A percentile compares a stretch with the other conserved stretches of the same genome.
Conservation (phyloP, 2,329 filamentous ascomycete genomes). For the Arthrinium puccinioides region DNA sequence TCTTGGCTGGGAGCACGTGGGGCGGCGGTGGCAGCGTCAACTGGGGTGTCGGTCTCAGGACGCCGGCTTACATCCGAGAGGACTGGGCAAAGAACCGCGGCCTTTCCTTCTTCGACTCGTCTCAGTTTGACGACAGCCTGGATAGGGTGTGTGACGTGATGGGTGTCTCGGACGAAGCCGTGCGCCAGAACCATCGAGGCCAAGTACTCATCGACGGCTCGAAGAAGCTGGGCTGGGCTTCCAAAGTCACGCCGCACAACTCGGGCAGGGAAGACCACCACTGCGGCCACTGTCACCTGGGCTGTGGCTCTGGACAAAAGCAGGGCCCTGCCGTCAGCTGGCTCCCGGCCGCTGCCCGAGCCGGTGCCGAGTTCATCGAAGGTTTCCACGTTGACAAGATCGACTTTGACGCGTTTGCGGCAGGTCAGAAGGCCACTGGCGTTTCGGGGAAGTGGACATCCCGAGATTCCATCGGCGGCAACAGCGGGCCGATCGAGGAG, state of each 20-base stretch:
- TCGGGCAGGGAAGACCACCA: slow-evolving; percentile 56
- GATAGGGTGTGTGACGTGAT: slow-evolving; percentile 37
- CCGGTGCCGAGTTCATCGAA: slow-evolving; percentile 62
- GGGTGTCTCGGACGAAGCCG: slow-evolving; percentile 28
- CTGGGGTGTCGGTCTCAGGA: slow-evolving; percentile 47
- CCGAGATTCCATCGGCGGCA: slow-evolving; percentile 51
- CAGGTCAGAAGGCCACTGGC: slow-evolving; percentile 9
- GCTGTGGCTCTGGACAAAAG: slow-evolving; percentile 50
- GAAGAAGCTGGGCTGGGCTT: slow-evolving; percentile 55
- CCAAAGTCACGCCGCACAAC: slow-evolving; percentile 61
- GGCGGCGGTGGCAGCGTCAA: slow-evolving; percentile 71
- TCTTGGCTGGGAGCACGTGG: slow-evolving; percentile 56
- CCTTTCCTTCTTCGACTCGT: slow-evolving; percentile 56
- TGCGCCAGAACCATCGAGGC: slow-evolving; percentile 57
- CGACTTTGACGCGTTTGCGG: slow-evolving; percentile 47
- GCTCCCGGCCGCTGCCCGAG: slow-evolving; percentile 58
- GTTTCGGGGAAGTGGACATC: slow-evolving; percentile 33
- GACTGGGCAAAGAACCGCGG: slow-evolving; percentile 55
- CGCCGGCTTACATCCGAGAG: slow-evolving; percentile 56
- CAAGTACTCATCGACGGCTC: slow-evolving; percentile 56
- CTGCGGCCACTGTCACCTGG: slow-evolving; percentile 40
- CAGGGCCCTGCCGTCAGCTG: slow-evolving; percentile 63
- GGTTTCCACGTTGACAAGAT: slow-evolving; percentile 56
- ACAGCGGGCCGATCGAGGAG: slow-evolving; percentile 39
- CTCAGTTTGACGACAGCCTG: slow-evolving; percentile 53